Percentiles rank a stretch among this genome's conserved stretches.
Conservation (phyloP, 805 yeast species). For the Pichia paraexigua region DNA sequence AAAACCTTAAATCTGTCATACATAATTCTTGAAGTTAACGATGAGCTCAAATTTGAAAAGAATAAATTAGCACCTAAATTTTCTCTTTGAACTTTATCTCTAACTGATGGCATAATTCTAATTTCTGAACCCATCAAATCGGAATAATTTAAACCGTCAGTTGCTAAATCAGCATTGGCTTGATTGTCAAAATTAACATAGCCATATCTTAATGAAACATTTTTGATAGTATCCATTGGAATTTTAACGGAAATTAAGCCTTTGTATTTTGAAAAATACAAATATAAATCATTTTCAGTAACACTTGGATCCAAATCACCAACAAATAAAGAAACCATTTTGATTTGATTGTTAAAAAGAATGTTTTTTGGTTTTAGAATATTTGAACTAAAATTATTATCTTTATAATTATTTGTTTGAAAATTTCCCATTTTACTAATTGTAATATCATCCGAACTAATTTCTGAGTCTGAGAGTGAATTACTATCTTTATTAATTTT, state of each 20-base stretch:
- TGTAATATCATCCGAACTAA: conserved; percentile 8
- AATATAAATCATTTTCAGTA: conserved; percentile 39
- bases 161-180: conserved; percentile 47
- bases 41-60: conserved; percentile 36
- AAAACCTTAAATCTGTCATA: conserved; percentile 23
- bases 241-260: conserved; percentile 52
- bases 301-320: conserved; percentile 51
- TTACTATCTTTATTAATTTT: background rate
- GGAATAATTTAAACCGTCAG: conserved; percentile 48
- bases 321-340: conserved; percentile 40
- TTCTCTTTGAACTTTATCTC: conserved; percentile 34
- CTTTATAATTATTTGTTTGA: background rate
- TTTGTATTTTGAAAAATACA: conserved; percentile 35
- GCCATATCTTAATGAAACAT: conserved; percentile 61
- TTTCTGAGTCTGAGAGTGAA: conserved; percentile 6
- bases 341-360: conserved; percentile 1
- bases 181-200: conserved; percentile 52
- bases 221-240: conserved; percentile 46
- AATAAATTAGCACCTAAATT: conserved; percentile 44
- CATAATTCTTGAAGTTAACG: conserved; percentile 24
- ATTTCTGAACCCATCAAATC: conserved; percentile 35
- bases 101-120: conserved; percentile 48
- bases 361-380: background rate
- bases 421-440: background rate
- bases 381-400: background rate